phyloP scores from a whole-genome alignment of 2,329 filamentous ascomycete genomes.

The Pestalotiopsis sp. region DNA sequence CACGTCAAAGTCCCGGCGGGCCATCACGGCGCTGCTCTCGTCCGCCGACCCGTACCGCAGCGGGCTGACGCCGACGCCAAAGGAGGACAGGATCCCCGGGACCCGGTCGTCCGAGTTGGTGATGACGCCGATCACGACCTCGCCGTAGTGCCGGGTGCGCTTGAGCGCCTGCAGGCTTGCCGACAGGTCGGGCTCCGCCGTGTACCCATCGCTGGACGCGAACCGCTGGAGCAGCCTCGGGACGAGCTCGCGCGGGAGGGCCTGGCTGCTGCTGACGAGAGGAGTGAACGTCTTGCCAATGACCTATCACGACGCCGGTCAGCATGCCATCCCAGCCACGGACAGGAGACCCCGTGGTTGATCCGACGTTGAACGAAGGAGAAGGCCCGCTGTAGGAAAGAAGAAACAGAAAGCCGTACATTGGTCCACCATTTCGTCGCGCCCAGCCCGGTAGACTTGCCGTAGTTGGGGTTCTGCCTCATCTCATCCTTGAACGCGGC shows the following conservation, averaged over 20 bases:
- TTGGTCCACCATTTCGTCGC: slow-evolving; percentile 60
- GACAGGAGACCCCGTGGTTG: background rate
- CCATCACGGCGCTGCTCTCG: background rate
- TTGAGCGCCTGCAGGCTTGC: slow-evolving; percentile 44
- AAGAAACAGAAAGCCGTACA: slow-evolving; percentile 32
- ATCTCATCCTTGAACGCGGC: slow-evolving; percentile 48
- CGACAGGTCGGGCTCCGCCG: slow-evolving; percentile 44
- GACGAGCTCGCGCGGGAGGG: slow-evolving; percentile 45
- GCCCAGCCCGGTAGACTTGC: slow-evolving; percentile 49
- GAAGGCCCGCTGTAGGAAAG: background rate
- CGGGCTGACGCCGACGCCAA: slow-evolving; percentile 50
- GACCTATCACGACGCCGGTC: slow-evolving; percentile 37
- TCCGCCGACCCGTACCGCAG: slow-evolving; percentile 24
- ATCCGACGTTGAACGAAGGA: slow-evolving; percentile 17
- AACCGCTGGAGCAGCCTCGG: slow-evolving; percentile 53
- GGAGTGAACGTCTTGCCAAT: slow-evolving; percentile 54
- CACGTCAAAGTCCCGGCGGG: slow-evolving; percentile 32
- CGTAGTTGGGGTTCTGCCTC: slow-evolving; percentile 57
- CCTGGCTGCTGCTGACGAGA: slow-evolving; percentile 28
- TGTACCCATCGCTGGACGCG: slow-evolving; percentile 53
- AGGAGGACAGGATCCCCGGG: slow-evolving; percentile 49
- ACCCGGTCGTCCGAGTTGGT: slow-evolving; percentile 66
- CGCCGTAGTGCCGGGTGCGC: slow-evolving; percentile 28
- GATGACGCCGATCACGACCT: slow-evolving; percentile 54
- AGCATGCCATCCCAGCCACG: background rate